phyloP scores from a whole-genome alignment of 495 filamentous ascomycete genomes.

The Hypoxylon subgilvum region DNA sequence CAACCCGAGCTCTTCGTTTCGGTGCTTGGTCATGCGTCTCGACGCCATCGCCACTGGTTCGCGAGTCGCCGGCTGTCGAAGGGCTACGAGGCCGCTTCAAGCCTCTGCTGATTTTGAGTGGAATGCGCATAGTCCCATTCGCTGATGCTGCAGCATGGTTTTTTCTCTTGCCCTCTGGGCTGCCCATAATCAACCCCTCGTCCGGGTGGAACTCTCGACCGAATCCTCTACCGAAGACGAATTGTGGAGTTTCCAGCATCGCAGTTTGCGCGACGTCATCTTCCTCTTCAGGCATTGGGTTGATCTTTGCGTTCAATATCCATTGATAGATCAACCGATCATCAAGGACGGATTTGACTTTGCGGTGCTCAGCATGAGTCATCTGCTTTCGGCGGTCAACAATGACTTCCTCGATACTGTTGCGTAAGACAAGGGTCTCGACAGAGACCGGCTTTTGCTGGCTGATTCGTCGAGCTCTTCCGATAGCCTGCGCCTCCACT shows the following conservation, averaged over 20 bases:
- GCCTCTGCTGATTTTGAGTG: conserved; percentile 6
- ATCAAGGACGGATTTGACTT: conserved; percentile 73
- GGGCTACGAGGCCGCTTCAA: conserved; percentile 24
- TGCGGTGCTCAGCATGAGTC: conserved; percentile 73
- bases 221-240: conserved; percentile 63
- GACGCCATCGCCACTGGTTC: background rate
- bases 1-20: conserved; percentile 13
- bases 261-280: conserved; percentile 62
- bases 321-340: conserved; percentile 78
- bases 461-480: conserved; percentile 86
- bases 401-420: conserved; percentile 87
- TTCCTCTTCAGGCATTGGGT: conserved; percentile 60
- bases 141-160: background rate
- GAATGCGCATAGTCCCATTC: background rate
- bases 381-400: conserved; percentile 74
- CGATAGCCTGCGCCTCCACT: conserved; percentile 90
- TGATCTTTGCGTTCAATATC: conserved; percentile 73
- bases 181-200: conserved; percentile 41
- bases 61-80: background rate
- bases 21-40: background rate
- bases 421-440: conserved; percentile 82
- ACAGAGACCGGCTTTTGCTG: conserved; percentile 81
- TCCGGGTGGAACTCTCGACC: conserved; percentile 46
- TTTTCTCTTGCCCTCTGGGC: conserved; percentile 25
- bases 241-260: conserved; percentile 56